Base-by-base conservation (phyloP, 768 basidiomycete genomes). In the Clathrus columnatus region DNA sequence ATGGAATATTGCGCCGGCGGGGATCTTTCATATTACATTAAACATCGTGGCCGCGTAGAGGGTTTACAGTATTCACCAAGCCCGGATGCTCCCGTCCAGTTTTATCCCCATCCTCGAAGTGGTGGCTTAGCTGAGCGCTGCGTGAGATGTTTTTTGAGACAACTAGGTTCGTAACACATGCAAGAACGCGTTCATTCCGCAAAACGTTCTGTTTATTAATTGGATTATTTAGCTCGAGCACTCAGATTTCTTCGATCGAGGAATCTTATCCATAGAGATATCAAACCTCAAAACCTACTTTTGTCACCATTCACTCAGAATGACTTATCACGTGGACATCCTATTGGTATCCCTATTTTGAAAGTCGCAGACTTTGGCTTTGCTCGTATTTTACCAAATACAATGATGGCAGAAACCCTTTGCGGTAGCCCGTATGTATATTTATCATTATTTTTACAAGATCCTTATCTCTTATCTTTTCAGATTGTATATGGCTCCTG, bases 311-410 rank as follows among this genome's bases (percentile, higher is more conserved):
- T 93, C 0, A 76, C 86, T 0, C 76, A 80, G 2, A 82, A 84
- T 51, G 92, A 96, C 63, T 71, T 91, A n/a, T 80, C 79, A 0
- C 79, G 85, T 43, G 92, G 94, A 1, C 92, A 97, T 69, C 92
- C 93, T 0, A 68, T 87, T 1, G 93, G 95, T 5, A 87, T 97
- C 2, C 96, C 96, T 1, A 82, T 98, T 21, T 82, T 99, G 62
- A 97, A 98, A 70, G 84, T 98, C 1, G 96, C 96, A 16, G 96
- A 98, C 69, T 99, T 99, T 67, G 96, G 96, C 0, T 99, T 99
- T 64, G 96, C 96, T 0, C 81, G 96, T 17, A 89, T 85, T 20
- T 73, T 99, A 1, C 93, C 94, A 0, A 88, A 85, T 29, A 83
- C 90, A 6, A 87, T 91, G 80, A 82, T 98, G 82, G 96, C 95